These are phyloP conservation scores for Amanita jacksonii DNA, from an alignment of 768 basidiomycete genomes.

Conservation along the genomic window DNA sequence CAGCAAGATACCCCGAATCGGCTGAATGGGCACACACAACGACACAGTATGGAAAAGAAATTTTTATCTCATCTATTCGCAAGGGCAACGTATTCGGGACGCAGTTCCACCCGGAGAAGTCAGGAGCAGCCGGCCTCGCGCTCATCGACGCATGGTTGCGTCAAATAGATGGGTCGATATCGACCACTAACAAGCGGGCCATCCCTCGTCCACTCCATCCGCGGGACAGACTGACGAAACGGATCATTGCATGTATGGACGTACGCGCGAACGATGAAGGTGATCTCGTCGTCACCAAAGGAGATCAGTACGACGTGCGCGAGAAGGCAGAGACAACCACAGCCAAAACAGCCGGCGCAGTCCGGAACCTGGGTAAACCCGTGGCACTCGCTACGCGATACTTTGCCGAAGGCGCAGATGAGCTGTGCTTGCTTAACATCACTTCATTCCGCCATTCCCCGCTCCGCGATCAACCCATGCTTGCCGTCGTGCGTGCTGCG, in stretches of 20 bases:
- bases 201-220: conserved; percentile 30
- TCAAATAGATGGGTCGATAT: conserved; percentile 26
- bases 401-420: conserved; percentile 85
- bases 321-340: conserved; percentile 42
- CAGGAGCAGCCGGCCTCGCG: conserved; percentile 75
- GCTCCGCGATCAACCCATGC: conserved; percentile 94
- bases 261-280: conserved; percentile 93
- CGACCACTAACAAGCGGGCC: conserved; percentile 25
- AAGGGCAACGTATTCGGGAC: conserved; percentile 82
- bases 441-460: conserved; percentile 98
- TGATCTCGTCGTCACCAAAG: conserved; percentile 97
- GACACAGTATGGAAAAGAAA: conserved; percentile 90
- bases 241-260: conserved; percentile 96
- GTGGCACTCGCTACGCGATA: conserved; percentile 85
- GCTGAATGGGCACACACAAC: conserved; percentile 76
- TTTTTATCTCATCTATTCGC: conserved; percentile 80
- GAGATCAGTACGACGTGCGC: conserved; percentile 97
- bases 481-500: conserved; percentile 85
- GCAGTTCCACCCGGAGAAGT: conserved; percentile 99
- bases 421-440: conserved; percentile 97
- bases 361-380: conserved; percentile 96
- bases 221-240: conserved; percentile 74
- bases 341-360: conserved; percentile 54
- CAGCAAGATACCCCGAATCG: conserved; percentile 40
- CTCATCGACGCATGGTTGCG: conserved; percentile 77